Percentiles rank a stretch among this genome's conserved stretches.
Evolutionary conservation across 129 eudicot genomes (phyloP).

Genomic region (Solidago caesia): DNA sequence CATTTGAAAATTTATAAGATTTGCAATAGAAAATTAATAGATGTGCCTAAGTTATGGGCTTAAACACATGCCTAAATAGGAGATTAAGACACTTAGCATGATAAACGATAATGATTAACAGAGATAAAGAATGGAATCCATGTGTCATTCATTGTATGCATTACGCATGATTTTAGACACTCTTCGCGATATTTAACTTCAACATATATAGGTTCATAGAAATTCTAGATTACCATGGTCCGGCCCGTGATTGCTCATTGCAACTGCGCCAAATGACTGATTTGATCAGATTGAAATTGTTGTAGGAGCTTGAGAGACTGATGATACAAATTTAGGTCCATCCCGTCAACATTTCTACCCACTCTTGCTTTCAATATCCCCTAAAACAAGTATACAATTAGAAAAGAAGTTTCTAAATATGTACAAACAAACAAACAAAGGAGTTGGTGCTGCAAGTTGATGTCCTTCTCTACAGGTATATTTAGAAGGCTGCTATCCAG

Average conservation of each 20-base stretch:
- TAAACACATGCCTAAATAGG: too few relatives aligned
- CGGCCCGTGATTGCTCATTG: constrained; percentile 3
- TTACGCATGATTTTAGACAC: too few relatives aligned
- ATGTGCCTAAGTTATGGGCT: too few relatives aligned
- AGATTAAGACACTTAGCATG: too few relatives aligned
- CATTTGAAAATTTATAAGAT: neutral
- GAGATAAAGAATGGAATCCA: too few relatives aligned
- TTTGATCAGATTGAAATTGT: constrained; percentile 70
- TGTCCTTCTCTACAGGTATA: neutral
- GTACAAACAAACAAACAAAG: constrained; percentile 1
- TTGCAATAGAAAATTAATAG: neutral
- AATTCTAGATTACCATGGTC: constrained; percentile 6
- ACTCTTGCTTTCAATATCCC: constrained; percentile 80
- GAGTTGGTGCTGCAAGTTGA: neutral
- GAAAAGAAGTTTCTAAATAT: constrained; percentile 15
- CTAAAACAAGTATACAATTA: constrained; percentile 36
- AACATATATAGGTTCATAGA: neutral
- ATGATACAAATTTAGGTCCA: constrained; percentile 82
- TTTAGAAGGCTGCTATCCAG: constrained; percentile 3
- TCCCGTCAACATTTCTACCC: constrained; percentile 90
- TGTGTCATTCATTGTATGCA: too few relatives aligned
- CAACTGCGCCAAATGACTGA: constrained; percentile 34
- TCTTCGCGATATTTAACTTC: neutral
- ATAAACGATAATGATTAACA: too few relatives aligned
- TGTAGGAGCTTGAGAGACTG: constrained; percentile 72